phyloP scores from a whole-genome alignment of 1,139 yeast species.

The Pneumocystis canis region DNA sequence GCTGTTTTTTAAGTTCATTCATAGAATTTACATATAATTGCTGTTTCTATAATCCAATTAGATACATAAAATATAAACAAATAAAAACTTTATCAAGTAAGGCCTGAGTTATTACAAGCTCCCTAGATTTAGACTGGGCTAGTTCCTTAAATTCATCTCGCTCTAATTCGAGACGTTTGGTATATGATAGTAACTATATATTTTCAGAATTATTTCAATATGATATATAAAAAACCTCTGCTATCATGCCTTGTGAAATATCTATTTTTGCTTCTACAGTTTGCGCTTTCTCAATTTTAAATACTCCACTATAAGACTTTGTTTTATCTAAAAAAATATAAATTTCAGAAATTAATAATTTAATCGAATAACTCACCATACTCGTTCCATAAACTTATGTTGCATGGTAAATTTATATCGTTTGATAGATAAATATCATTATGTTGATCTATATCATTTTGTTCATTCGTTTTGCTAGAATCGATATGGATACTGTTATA shows the following conservation, averaged over 20 bases:
- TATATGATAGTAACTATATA: neutral
- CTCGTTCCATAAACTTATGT: neutral
- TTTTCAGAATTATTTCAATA: neutral
- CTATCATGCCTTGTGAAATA: neutral
- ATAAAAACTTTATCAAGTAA: neutral
- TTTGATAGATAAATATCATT: neutral
- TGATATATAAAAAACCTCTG: neutral
- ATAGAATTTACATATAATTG: neutral
- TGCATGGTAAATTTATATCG: neutral
- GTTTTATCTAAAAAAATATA: neutral
- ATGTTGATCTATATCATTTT: neutral
- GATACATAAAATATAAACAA: neutral
- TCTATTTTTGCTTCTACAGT: neutral
- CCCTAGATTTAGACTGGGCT: neutral
- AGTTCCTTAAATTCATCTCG: neutral
- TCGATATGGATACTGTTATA: neutral
- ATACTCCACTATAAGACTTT: neutral
- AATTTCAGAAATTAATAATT: neutral
- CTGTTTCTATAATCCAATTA: neutral
- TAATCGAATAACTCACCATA: neutral
- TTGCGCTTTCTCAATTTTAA: neutral
- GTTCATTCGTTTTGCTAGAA: neutral
- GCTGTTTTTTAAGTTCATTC: neutral
- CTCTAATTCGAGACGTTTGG: neutral
- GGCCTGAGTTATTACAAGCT: neutral